phyloP scores from a whole-genome alignment of 2,329 filamentous ascomycete species.

The Hypoxylon rubiginosum region DNA sequence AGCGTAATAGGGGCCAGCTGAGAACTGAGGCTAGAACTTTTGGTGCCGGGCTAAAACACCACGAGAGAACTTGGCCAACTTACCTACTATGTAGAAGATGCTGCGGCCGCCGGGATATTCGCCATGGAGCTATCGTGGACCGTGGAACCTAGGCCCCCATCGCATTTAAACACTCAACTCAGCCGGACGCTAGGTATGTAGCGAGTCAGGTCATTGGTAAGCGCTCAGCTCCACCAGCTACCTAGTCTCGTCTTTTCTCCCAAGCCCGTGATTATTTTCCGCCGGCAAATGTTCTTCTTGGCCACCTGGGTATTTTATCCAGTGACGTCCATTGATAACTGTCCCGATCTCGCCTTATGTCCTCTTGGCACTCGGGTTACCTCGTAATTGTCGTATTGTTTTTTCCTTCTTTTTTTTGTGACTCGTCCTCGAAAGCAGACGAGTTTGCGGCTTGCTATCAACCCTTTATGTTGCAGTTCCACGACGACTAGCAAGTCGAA shows the following conservation, averaged over 20 bases:
- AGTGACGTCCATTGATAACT: conserved; percentile 24
- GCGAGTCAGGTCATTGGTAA: conserved; percentile 22
- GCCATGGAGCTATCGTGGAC: conserved; percentile 1
- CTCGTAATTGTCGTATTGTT: conserved; percentile 10
- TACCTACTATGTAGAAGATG: too few species aligned
- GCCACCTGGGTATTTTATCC: conserved; percentile 35
- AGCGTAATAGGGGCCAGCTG: conserved; percentile 31
- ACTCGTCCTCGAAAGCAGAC: background rate
- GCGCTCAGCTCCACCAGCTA: conserved; percentile 21
- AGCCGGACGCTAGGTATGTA: conserved; percentile 20
- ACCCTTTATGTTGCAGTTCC: conserved; percentile 23
- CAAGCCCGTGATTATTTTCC: conserved; percentile 29
- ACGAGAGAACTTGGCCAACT: conserved; percentile 11
- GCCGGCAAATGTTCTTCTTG: conserved; percentile 34
- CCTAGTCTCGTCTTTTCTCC: conserved; percentile 20
- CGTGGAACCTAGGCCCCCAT: conserved; percentile 9
- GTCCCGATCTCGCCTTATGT: conserved; percentile 29
- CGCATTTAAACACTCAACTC: conserved; percentile 20
- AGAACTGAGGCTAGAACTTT: conserved; percentile 23
- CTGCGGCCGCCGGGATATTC: conserved; percentile 15
- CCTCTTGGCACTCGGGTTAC: conserved; percentile 26
- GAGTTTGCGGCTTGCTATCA: conserved; percentile 3
- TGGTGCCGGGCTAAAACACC: background rate
- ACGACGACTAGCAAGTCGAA: conserved; percentile 12
- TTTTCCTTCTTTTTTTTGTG: background rate